Evolutionary conservation across 169 alveolate genomes (phyloP).

Genomic region (Plasmodium inui): DNA sequence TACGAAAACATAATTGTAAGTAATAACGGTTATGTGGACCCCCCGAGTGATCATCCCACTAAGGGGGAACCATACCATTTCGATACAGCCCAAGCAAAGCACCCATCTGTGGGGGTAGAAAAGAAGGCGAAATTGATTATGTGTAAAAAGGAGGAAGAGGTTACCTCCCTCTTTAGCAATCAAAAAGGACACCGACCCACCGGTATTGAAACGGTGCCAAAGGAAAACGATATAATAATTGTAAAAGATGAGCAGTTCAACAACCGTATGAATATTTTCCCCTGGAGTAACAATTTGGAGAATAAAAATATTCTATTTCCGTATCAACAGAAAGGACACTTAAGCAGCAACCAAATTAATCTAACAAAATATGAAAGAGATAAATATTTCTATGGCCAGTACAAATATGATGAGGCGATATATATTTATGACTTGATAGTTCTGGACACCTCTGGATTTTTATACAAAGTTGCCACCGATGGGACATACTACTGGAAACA

Average conservation of each 20-base stretch:
- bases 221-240: constrained; percentile 15
- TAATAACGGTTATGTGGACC: not conserved
- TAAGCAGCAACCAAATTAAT: constrained; percentile 21
- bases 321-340: not conserved
- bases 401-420: constrained; percentile 40
- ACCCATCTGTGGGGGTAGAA: not conserved
- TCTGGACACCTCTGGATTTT: constrained; percentile 57
- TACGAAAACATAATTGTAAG: not conserved
- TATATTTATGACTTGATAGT: constrained; percentile 48
- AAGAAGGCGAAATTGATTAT: not conserved
- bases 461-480: constrained; percentile 73
- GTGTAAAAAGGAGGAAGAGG: constrained; percentile 23
- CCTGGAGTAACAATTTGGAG: constrained; percentile 5
- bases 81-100: not conserved
- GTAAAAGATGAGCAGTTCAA: not conserved
- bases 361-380: constrained; percentile 24
- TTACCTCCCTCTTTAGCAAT: constrained; percentile 5
- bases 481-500: constrained; percentile 69
- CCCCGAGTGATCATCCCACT: not conserved
- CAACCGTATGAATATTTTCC: not conserved
- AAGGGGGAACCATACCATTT: not conserved
- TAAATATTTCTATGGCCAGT: constrained; percentile 51
- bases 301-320: constrained; percentile 50
- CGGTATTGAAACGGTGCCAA: not conserved
- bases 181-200: not conserved